Base-by-base conservation (phyloP, 352 stramenopile species). In the Pythium dissotocum region DNA sequence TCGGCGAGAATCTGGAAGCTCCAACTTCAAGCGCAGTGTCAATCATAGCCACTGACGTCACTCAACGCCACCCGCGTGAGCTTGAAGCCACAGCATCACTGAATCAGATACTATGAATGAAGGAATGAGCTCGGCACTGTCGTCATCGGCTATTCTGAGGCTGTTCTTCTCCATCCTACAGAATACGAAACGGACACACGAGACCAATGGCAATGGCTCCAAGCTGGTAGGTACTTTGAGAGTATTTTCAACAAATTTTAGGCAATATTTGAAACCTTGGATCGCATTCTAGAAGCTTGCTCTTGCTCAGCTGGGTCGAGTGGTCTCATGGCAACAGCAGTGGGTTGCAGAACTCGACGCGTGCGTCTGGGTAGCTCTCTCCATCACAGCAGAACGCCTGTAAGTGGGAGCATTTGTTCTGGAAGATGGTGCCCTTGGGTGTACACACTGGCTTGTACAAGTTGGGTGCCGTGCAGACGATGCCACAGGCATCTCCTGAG, bases 361-460 rank as follows among this genome's bases (percentile, higher is more conserved):
- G 21, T 13, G 61, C 61, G 1, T 44, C 24, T 4, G 51, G 53
- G 2, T 61, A 52, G n/a, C 40, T n/a, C 36, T 46, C 5, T 36
- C 36, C 36, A 14, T 67, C 52, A 4, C 52, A 40, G 30, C 61
- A 67, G 21, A 67, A 26, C 10, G 61, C 61, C 6, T 18, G 5
- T 52, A 36, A 53, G 38, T 57, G 60, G 18, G 21, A 40, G 57
- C 78, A 87, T 40, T 72, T 60, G 61, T 80, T 83, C 63, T 54
- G 61, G 78, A 82, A 83, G 4, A 72, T 76, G 28, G 61, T 28
- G 56, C 66, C 67, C 48, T 81, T 67, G 13, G 73, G 71, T 13
- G 76, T 77, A 36, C 76, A 86, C 28, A 86, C 76, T 42, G 63
- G 63, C 32, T 64, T 58, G 44, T 64, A 64, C 18, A 44, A 21